Evolutionary conservation across 306 rosid species (phyloP).

Genomic region (Quercus ilex): DNA sequence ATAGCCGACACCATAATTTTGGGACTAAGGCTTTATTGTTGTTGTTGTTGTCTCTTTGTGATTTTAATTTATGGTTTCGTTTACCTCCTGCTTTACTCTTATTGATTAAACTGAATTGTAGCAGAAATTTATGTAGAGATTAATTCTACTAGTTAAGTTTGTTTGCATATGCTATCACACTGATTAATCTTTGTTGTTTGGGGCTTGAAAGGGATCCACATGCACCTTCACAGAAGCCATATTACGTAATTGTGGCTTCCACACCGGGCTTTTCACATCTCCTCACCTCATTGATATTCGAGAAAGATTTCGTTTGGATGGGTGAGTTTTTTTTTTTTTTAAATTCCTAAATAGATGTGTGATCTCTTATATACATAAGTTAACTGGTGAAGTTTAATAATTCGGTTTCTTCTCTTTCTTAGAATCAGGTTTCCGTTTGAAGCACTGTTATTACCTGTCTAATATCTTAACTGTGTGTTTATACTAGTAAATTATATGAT

Average conservation of each 20-base stretch:
- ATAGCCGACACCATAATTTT: too few relatives aligned
- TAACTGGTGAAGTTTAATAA: slow-evolving; percentile 14
- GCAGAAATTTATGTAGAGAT: background rate
- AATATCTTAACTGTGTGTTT: background rate
- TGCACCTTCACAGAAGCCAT: slow-evolving; percentile 91
- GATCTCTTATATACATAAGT: slow-evolving; percentile 8
- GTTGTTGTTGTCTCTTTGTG: background rate
- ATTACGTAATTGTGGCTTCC: slow-evolving; percentile 82
- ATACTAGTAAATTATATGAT: slow-evolving; percentile 6
- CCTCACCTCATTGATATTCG: slow-evolving; percentile 95
- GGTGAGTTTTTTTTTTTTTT: slow-evolving; percentile 54
- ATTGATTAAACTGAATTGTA: background rate
- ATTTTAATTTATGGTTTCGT: background rate
- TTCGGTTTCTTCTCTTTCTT: background rate
- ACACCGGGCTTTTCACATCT: slow-evolving; percentile 90
- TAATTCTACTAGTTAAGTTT: background rate
- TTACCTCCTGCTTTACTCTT: background rate
- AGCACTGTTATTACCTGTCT: background rate
- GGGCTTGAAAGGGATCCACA: slow-evolving; percentile 75
- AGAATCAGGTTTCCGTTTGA: background rate
- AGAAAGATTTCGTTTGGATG: slow-evolving; percentile 88
- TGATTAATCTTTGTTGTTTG: slow-evolving; percentile 21
- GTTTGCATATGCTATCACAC: slow-evolving; percentile 11
- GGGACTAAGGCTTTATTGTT: background rate
- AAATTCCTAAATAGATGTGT: slow-evolving; percentile 1